Base-by-base conservation (phyloP, 768 basidiomycete species). In the Rhizopogon sp. region DNA sequence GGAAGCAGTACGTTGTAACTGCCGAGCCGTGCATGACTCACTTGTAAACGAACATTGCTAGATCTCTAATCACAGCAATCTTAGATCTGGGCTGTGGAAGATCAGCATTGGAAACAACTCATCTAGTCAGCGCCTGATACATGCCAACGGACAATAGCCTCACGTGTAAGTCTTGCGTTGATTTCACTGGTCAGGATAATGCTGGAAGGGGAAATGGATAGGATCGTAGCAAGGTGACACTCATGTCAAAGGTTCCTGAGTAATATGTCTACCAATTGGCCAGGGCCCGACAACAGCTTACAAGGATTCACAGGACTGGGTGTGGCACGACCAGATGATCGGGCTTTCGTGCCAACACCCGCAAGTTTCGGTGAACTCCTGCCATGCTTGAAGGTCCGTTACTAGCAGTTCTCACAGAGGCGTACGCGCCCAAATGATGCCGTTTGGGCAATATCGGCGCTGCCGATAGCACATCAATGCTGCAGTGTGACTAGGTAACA, bases 401-500 rank as follows among this genome's bases (percentile, higher is more conserved):
- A 25, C 25, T 25, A 49, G 28, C 6, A 31, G 20, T 49, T 49
- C 47, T 49, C 47, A 49, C 47, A 49, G 47, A 49, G 47, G 47
- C 33, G 22, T 49, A 37, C 47, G 47, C 47, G 47, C 47, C 47
- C 17, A 56, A 37, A 40, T 65, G 56, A 70, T 72, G 70, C 64
- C 63, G 68, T 63, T 56, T 57, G 58, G 56, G 52, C 56, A 66
- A 51, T 53, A 60, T 43, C 52, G 41, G 50, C 55, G 51, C 56
- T 44, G 50, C 55, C 54, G 56, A 56, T 47, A 55, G 31, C 59
- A 68, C 68, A 60, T 70, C 68, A 66, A 59, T 61, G 58, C 61
- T 63, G 58, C 57, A 66, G 53, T 60, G 58, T 69, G 68, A 65
- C 66, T 71, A 59, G 66, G 68, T 70, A 68, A 56, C 64, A 59